Evolutionary conservation across 257 asterid genomes (phyloP), one percentile per base, ranked within the genome.

Genomic region (Capsicum rhomboideum): DNA sequence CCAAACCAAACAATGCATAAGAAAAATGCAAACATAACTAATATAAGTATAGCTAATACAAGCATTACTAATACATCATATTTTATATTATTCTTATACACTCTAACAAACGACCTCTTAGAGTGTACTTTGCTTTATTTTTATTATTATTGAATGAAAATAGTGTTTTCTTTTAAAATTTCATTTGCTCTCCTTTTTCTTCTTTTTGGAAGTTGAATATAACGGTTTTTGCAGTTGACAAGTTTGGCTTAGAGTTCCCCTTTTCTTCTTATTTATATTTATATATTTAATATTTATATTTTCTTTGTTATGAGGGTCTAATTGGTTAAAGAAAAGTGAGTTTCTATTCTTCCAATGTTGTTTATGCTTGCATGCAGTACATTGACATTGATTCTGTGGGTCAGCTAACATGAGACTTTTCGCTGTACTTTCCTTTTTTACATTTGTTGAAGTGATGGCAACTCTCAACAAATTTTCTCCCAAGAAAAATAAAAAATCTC

Each of bases 221-320:
- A 75, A 75, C 81, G 44, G 81, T 49, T 75, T 49, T 75, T 49
- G 81, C 81, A 75, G 61, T 75, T 75, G 81, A 49, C 81, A 26
- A 75, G 44, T 9, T 26, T 49, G 61, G 81, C 5, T 75, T 75
- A 16, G 44, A 75, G 26, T 26, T 49, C 34, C n/a, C 42, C 2
- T 68, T 34, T 68, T 34, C 50, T 14, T 46, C 14, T 23, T 9
- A 12, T 46, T 46, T 74, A 21, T 20, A n/a, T n/a, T n/a, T n/a
- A n/a, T n/a, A n/a, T n/a, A n/a, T n/a, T n/a, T n/a, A n/a, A 0
- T 21, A 21, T 59, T 10, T 3, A 11, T 72, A 49, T 23, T 50
- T 75, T 75, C 16, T 75, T 34, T 34, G 37, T 5, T 50, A 14
- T 75, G 26, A 75, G 81, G 59, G 61, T 29, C 40, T 75, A 75